Base-by-base conservation (phyloP, 2,329 filamentous ascomycete species). In the Fusarium ambrosium region DNA sequence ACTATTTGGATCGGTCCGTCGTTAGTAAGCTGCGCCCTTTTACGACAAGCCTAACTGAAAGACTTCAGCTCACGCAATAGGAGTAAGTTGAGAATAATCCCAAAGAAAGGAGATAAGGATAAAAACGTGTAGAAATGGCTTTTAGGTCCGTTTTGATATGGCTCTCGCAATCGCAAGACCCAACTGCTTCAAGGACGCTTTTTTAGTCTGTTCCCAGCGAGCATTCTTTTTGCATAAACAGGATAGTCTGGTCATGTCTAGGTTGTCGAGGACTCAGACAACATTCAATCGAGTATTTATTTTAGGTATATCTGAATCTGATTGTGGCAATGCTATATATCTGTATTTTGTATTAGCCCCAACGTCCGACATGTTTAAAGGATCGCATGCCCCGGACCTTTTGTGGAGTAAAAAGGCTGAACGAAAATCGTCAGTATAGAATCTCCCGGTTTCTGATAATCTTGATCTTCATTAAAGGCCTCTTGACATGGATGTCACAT, bases 11-110 rank as follows among this genome's bases (percentile, higher is more conserved):
- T 55, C 18, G 18, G 48, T 4, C 6, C 18, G n/a, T n/a, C 11
- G 27, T 55, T 55, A 55, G 27, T 55, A 32, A 55, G 48, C 48
- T 9, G 48, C 48, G 48, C 48, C 48, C 18, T 32, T 32, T 55
- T 55, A 29, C 18, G 11, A 55, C 48, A 34, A 55, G 48, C 5
- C 18, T 29, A 53, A 5, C 18, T 7, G 27, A 18, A 29, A n/a
- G 27, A 10, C 27, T n/a, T 55, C 48, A 6, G 24, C 4, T 32
- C 27, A 32, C 11, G 3, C 10, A 4, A 55, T 32, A 18, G 29
- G 18, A 4, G 11, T 2, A 11, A 8, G 11, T 9, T 20, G 6
- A 55, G 1, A n/a, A n/a, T n/a, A n/a, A n/a, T n/a, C n/a, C n/a
- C n/a, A n/a, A 53, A 8, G 18, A 53, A 9, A 4, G 27, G 3